phyloP scores from a whole-genome alignment of 192 early-diverging fungal species.

The Mortierella antarctica region DNA sequence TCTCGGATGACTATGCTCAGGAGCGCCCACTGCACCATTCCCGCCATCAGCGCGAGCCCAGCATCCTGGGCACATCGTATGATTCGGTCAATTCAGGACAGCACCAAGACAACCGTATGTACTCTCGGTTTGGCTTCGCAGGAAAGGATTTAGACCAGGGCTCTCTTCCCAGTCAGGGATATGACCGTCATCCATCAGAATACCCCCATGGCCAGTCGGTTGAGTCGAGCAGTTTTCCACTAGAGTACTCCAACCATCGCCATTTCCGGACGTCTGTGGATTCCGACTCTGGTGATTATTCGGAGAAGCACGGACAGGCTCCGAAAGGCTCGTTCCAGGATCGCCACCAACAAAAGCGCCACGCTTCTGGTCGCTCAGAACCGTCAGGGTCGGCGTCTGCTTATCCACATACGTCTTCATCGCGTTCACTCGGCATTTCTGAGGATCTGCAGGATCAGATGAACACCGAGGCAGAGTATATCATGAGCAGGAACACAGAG shows the following conservation, averaged over 20 bases:
- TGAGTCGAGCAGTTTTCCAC: conserved; percentile 1
- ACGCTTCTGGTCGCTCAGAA: conserved; percentile 1
- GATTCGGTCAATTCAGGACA: conserved; percentile 39
- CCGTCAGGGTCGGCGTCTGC: conserved; percentile 5
- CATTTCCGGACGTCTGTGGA: conserved; percentile 13
- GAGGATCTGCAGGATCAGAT: conserved; percentile 49
- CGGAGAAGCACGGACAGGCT: conserved; percentile 9
- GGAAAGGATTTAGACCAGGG: conserved; percentile 19
- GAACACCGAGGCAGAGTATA: conserved; percentile 49
- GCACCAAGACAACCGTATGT: conserved; percentile 14
- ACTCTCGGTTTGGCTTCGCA: conserved; percentile 23
- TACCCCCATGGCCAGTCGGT: background rate
- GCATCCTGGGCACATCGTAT: conserved; percentile 33
- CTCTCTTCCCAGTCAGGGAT: conserved; percentile 26
- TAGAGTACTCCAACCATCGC: conserved; percentile 2
- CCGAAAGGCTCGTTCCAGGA: conserved; percentile 14
- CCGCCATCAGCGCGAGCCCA: conserved; percentile 25
- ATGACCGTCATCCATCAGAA: background rate
- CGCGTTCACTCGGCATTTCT: conserved; percentile 31
- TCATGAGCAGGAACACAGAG: conserved; percentile 53
- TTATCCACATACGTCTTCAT: conserved; percentile 12
- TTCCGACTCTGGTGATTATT: conserved; percentile 5
- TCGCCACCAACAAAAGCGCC: conserved; percentile 11
- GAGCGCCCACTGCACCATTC: conserved; percentile 4
- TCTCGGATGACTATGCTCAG: conserved; percentile 38